These are phyloP conservation scores for Gentiana straminea DNA, from an alignment of 257 asterid genomes.

Conservation along the genomic window DNA sequence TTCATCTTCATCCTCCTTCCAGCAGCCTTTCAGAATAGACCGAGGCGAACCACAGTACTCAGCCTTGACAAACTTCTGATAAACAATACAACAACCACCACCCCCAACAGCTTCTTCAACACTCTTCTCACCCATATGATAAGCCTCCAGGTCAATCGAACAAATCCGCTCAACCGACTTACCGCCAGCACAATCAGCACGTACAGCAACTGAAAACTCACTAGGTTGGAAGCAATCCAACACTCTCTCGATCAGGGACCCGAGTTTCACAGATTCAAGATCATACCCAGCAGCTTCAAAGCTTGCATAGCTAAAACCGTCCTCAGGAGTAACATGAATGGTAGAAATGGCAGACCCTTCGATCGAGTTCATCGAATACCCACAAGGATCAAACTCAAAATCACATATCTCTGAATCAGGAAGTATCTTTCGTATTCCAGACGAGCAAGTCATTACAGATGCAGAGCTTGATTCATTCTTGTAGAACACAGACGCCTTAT, in stretches of 20 bases:
- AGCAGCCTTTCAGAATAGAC: slow-evolving; percentile 56
- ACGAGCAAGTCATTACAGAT: slow-evolving; percentile 23
- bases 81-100: slow-evolving; percentile 41
- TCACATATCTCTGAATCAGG: slow-evolving; percentile 28
- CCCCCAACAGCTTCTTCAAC: slow-evolving; percentile 34
- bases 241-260: slow-evolving; percentile 25
- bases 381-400: slow-evolving; percentile 43
- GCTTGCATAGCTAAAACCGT: slow-evolving; percentile 46
- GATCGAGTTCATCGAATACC: slow-evolving; percentile 41
- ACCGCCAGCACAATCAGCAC: slow-evolving; percentile 1
- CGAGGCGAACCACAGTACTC: slow-evolving; percentile 51
- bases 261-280: neutral
- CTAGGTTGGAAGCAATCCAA: slow-evolving; percentile 24
- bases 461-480: neutral
- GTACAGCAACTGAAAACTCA: slow-evolving; percentile 37
- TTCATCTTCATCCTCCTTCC: slow-evolving; percentile 46
- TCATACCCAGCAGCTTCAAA: slow-evolving; percentile 11
- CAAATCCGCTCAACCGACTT: neutral
- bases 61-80: slow-evolving; percentile 49
- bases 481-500: slow-evolving; percentile 27
- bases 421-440: slow-evolving; percentile 22
- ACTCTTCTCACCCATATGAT: slow-evolving; percentile 29
- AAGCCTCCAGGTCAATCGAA: slow-evolving; percentile 32
- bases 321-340: slow-evolving; percentile 39
- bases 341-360: slow-evolving; percentile 37